Base-by-base conservation (phyloP, 2,329 filamentous ascomycete species). In the Aspergillus fumigatiaffinis region DNA sequence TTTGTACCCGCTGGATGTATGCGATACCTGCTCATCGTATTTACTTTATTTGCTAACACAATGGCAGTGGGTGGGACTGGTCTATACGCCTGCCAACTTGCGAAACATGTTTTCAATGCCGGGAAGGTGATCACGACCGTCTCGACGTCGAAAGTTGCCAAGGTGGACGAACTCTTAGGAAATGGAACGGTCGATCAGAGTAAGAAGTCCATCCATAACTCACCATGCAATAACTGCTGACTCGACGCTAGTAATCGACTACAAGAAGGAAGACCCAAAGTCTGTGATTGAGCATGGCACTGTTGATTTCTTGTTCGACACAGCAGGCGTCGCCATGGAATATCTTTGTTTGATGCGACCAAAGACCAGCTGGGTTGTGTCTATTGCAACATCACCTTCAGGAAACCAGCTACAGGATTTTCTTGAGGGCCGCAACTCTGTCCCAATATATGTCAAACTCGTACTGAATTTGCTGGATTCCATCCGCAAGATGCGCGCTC, bases 221-320 rank as follows among this genome's bases (percentile, higher is more conserved):
- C 4, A 17, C 32, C 32, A 6, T 35, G 32, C 32, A 35, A 35
- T 35, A 3, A 28, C 44, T 21, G 49, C 12, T 12, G 4, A 38
- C 21, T 10, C 8, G 29, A 29, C 7, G 21, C 9, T 28, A 71
- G 66, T 84, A 26, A 70, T 83, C 57, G 81, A 84, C 63, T 85
- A 85, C 67, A 77, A 72, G 54, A 77, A 68, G 47, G 65, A 74
- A 32, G 68, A 76, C 4, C 66, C 81, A 2, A 62, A 67, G 32
- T 58, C 73, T 5, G 67, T 55, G 17, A 73, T 83, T 1, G 71
- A 75, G 2, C 64, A 63, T 2, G 77, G 76, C 25, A 78, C 70
- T 20, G 76, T 84, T 3, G 82, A 84, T 61, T 76, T 84, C 53
- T 73, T 80, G 26, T 74, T 79, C 51, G 82, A 81, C 65, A 83